Evolutionary conservation across 2,329 filamentous ascomycete species (phyloP), one percentile per base, ranked within the genome.

Genomic region (Aplosporella prunicola): DNA sequence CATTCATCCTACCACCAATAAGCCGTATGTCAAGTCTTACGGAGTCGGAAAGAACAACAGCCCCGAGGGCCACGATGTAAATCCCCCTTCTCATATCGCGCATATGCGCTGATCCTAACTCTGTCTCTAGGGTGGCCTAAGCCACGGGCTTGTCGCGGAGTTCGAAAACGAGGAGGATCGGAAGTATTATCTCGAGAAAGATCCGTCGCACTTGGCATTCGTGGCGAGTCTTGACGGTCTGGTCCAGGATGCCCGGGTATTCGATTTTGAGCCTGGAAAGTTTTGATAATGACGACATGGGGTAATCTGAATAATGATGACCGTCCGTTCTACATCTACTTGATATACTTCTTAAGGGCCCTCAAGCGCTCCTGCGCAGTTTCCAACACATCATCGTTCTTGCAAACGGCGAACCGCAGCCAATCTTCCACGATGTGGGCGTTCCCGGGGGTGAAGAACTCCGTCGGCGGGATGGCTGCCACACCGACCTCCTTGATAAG

Each of bases 401-500:
- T 98, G 68, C 91, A 98, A 2, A 98, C 87, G 0, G 91, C 91
- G 57, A 96, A 96, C 16, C 91, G 73, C 52, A 98, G 71, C 65
- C 93, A 98, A 51, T 96, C 82, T 67, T 95, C 84, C 0, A 84
- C 91, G 49, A 95, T 76, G 51, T 83, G 77, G 18, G 82, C 77
- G 53, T 94, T 94, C 28, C 62, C 66, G 13, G 85, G 79, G 0
- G 89, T 95, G 59, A 95, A 96, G 61, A 98, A 98, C 61, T 98
- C 91, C 0, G 88, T 94, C 0, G 91, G 91, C 13, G 91, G 91
- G 45, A 98, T 95, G 7, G 89, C 88, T 3, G 91, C 91, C 18
- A 98, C 86, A 8, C 91, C 91, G 14, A 98, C 69, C 66, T 98
- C 89, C 58, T 88, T 88, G 62, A 98, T 98, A 51, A 95, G 64